phyloP scores from a whole-genome alignment of 2,329 filamentous ascomycete genomes.

The Fusarium sp. region DNA sequence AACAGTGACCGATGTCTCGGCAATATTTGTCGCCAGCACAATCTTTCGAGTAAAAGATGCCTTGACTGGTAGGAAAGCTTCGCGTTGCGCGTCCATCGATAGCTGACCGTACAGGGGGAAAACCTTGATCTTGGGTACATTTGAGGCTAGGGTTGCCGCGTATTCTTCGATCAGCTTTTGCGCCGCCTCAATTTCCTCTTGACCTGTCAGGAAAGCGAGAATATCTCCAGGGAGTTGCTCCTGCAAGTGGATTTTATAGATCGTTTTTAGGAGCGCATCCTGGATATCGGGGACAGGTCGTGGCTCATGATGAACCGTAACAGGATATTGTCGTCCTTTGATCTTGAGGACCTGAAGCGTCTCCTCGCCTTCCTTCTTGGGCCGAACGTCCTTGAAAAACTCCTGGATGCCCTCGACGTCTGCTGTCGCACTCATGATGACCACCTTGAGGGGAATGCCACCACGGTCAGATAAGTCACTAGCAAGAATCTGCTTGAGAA shows the following conservation, averaged over 20 bases:
- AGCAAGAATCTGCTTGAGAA: slow-evolving; percentile 81
- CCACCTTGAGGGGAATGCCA: slow-evolving; percentile 83
- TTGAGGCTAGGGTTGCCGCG: slow-evolving; percentile 76
- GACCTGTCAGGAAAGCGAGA: slow-evolving; percentile 90
- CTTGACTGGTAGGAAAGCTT: slow-evolving; percentile 82
- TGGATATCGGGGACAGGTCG: slow-evolving; percentile 84
- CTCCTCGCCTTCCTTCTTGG: slow-evolving; percentile 32
- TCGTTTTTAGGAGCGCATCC: slow-evolving; percentile 82
- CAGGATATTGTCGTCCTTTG: slow-evolving; percentile 88
- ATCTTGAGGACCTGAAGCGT: slow-evolving; percentile 70
- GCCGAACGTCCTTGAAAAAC: slow-evolving; percentile 72
- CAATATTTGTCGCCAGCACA: slow-evolving; percentile 95
- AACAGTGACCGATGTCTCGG: slow-evolving; percentile 97
- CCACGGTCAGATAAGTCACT: slow-evolving; percentile 73
- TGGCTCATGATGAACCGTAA: slow-evolving; percentile 80
- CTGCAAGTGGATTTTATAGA: slow-evolving; percentile 88
- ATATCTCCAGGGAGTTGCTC: slow-evolving; percentile 95
- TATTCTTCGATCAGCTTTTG: slow-evolving; percentile 87
- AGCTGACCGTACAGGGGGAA: slow-evolving; percentile 92
- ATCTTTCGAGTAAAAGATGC: slow-evolving; percentile 84
- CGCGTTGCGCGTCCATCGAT: slow-evolving; percentile 86
- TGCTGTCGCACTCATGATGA: slow-evolving; percentile 97
- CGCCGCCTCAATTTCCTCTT: slow-evolving; percentile 89
- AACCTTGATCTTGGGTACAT: slow-evolving; percentile 78
- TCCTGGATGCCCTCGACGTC: slow-evolving; percentile 82